Percentiles rank a stretch among this genome's conserved stretches.
Evolutionary conservation across 257 asterid genomes (phyloP).

Genomic region (Linaria vulgaris): DNA sequence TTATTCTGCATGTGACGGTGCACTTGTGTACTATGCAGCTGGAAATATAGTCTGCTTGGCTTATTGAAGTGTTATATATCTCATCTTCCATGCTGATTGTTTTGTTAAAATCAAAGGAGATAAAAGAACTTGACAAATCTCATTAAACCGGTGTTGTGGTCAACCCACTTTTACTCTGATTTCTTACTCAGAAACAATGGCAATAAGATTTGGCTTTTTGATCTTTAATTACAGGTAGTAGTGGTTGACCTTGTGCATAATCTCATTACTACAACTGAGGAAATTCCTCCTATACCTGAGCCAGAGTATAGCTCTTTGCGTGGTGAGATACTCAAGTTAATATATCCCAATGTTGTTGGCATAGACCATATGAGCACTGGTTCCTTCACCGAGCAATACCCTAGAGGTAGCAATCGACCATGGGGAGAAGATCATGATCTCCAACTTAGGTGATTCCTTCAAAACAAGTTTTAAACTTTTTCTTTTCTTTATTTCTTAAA

Average conservation of each 20-base stretch:
- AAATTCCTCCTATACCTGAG: slow-evolving; percentile 90
- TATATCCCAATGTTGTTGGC: slow-evolving; percentile 81
- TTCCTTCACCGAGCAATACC: slow-evolving; percentile 45
- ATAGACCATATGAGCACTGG: slow-evolving; percentile 77
- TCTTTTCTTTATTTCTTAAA: too few relatives aligned
- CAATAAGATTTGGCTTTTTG: slow-evolving; percentile 19
- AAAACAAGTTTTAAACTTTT: slow-evolving; percentile 10
- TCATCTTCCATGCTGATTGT: not conserved
- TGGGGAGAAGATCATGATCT: slow-evolving; percentile 90
- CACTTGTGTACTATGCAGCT: slow-evolving; percentile 8
- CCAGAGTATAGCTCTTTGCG: slow-evolving; percentile 84
- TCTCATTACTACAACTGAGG: slow-evolving; percentile 85
- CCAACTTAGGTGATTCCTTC: slow-evolving; percentile 69
- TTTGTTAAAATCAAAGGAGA: too few relatives aligned
- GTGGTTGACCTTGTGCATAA: slow-evolving; percentile 94
- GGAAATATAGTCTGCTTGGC: slow-evolving; percentile 1
- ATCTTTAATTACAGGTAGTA: slow-evolving; percentile 68
- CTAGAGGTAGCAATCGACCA: slow-evolving; percentile 54
- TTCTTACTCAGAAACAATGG: slow-evolving; percentile 16
- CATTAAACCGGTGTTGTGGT: not conserved
- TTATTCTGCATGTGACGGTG: slow-evolving; percentile 1
- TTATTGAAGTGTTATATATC: not conserved
- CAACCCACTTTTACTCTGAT: not conserved
- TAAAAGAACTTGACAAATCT: not conserved
- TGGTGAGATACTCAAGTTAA: slow-evolving; percentile 64